Base-by-base conservation (phyloP, 2,329 filamentous ascomycete species). In the Lachnellula hyalina region DNA sequence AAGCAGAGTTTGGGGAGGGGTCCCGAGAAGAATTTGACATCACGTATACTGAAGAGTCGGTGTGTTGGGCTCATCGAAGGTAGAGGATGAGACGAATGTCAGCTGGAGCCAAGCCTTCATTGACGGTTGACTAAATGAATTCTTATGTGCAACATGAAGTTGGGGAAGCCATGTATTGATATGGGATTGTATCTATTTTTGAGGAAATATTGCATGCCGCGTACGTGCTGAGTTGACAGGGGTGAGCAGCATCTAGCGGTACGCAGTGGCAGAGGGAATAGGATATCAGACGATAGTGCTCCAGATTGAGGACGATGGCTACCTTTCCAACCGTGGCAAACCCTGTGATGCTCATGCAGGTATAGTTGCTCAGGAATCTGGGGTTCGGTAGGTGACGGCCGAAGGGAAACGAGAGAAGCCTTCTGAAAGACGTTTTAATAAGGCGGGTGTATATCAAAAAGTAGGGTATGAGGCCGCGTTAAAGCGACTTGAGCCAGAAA, bases 11-110 rank as follows among this genome's bases (percentile, higher is more conserved):
- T 17, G 67, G 66, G 15, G 67, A 69, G n/a, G 56, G 58, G 36
- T 65, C 65, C 51, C 61, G 61, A 12, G 66, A 68, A 3, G 66
- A 66, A 52, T 53, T 67, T 21, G 67, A 67, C 67, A 69, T 69
- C 53, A 50, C 51, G 52, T 35, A 56, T 55, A 56, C 32, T 56
- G 54, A 52, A 41, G 25, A 32, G 23, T 45, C 42, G 19, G 25
- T 14, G 25, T 21, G 25, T 41, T 47, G 34, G 6, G 28, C n/a
- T 61, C 59, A 64, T 67, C 36, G 47, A 58, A 34, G 40, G 32
- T 44, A 50, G 44, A 54, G 23, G 35, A 44, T 38, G 41, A 51
- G 56, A 28, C 51, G 53, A 53, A 52, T 32, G 21, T 21, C 32
- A 34, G 25, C 51, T 44, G 50, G 42, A 47, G 45, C 49, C 28